Conservation (phyloP, 441 rosid genomes). For the Populus trichocarpa region DNA sequence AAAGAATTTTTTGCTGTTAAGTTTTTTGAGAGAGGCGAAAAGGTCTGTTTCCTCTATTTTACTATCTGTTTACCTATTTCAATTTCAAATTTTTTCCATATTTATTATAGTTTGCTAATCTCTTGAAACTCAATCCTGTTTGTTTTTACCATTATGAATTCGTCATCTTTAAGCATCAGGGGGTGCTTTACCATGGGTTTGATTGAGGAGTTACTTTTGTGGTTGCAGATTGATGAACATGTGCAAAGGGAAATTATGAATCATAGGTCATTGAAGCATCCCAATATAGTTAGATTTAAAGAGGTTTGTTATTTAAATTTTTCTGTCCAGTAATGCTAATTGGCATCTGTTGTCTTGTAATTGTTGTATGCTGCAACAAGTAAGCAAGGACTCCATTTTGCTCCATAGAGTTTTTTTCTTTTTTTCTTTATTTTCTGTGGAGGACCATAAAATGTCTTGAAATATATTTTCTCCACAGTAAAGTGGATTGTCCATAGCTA, state of each 20-base stretch:
- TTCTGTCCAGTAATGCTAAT: background rate
- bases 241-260: slow-evolving; percentile 58
- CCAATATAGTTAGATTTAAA: slow-evolving; percentile 54
- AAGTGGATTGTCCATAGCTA: background rate
- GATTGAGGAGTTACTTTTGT: slow-evolving; percentile 11
- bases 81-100: background rate
- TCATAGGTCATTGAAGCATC: slow-evolving; percentile 59
- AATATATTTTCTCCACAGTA: background rate
- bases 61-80: background rate
- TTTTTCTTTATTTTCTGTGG: background rate
- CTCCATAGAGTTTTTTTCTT: background rate
- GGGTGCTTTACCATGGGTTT: slow-evolving; percentile 7
- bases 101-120: background rate
- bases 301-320: slow-evolving; percentile 32
- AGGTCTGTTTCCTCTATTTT: slow-evolving; percentile 27
- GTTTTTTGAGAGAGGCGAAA: slow-evolving; percentile 60
- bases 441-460: background rate
- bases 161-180: background rate
- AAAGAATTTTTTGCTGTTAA: slow-evolving; percentile 55
- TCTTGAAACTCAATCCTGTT: background rate
- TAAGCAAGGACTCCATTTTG: slow-evolving; percentile 7
- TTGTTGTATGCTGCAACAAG: background rate
- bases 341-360: background rate
- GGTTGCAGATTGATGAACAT: slow-evolving; percentile 53
- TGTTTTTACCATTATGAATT: background rate